Conservation (phyloP, 768 basidiomycete species). For the Leccinum boreale region DNA sequence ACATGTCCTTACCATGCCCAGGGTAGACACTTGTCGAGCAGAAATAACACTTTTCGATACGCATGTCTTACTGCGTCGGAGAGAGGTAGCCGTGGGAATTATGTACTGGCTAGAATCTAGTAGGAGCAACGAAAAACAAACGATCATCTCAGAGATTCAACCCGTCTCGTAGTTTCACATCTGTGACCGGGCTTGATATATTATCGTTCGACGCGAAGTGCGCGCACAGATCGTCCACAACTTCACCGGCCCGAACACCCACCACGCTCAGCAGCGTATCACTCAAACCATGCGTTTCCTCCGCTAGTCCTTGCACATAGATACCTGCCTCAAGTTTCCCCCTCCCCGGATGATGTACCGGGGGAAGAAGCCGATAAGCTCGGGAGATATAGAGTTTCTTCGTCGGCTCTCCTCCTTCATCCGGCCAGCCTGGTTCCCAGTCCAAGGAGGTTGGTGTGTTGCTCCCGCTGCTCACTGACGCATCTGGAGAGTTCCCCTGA, state of each 20-base stretch:
- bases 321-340: constrained; percentile 24
- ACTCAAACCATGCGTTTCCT: constrained; percentile 37
- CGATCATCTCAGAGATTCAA: not conserved
- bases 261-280: constrained; percentile 48
- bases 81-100: constrained; percentile 25
- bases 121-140: not conserved
- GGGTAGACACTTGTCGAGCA: constrained; percentile 97
- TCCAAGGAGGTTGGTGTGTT: constrained; percentile 15
- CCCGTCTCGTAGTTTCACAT: constrained; percentile 3
- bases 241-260: constrained; percentile 43
- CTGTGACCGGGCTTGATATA: not conserved
- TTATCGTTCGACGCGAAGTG: not conserved
- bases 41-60: constrained; percentile 98
- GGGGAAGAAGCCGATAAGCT: constrained; percentile 41
- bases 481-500: not conserved
- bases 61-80: constrained; percentile 48
- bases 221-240: constrained; percentile 36
- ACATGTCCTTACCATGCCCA: constrained; percentile 68
- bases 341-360: not conserved
- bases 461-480: constrained; percentile 2
- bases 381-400: constrained; percentile 35
- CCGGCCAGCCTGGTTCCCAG: constrained; percentile 21
- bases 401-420: constrained; percentile 4
- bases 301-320: constrained; percentile 37
- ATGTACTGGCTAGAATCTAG: too few species aligned